phyloP scores from a whole-genome alignment of 139 green algal species.

The Chlamydomonas eustigma region DNA sequence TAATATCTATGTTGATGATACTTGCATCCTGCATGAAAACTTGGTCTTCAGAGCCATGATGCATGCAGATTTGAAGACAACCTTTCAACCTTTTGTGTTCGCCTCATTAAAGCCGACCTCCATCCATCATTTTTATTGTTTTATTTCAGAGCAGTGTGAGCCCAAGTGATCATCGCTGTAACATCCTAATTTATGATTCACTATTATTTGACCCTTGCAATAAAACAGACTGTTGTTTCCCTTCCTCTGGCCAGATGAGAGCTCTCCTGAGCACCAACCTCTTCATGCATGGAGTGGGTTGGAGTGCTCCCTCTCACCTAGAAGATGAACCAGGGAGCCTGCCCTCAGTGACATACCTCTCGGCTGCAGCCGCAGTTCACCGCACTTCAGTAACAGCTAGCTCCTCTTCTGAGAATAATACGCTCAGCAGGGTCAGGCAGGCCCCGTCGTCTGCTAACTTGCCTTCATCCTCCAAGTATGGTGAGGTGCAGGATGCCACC shows the following conservation, averaged over 20 bases:
- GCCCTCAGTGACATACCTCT: background rate
- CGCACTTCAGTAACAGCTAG: background rate
- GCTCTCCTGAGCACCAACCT: slow-evolving; percentile 11
- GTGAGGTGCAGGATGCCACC: background rate
- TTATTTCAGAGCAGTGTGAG: no score
- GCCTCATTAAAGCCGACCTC: no score
- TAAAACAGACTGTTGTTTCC: slow-evolving; percentile 5
- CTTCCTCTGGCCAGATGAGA: background rate
- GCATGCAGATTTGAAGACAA: background rate
- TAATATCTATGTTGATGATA: background rate
- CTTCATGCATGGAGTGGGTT: slow-evolving; percentile 3
- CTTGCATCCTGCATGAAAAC: background rate
- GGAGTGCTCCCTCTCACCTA: slow-evolving; percentile 1
- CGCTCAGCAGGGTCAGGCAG: no score
- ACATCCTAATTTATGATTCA: no score
- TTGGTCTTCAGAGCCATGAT: background rate
- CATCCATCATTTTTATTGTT: no score
- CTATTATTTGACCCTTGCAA: background rate
- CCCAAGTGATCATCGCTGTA: no score
- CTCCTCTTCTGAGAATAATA: background rate
- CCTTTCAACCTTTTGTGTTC: background rate
- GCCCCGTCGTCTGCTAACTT: background rate
- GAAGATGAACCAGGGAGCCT: background rate
- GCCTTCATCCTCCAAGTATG: background rate
- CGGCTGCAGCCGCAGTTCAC: background rate